These are phyloP conservation scores for Spiromastix sp. DNA, from an alignment of 2,329 filamentous ascomycete species.

Conservation along the genomic window DNA sequence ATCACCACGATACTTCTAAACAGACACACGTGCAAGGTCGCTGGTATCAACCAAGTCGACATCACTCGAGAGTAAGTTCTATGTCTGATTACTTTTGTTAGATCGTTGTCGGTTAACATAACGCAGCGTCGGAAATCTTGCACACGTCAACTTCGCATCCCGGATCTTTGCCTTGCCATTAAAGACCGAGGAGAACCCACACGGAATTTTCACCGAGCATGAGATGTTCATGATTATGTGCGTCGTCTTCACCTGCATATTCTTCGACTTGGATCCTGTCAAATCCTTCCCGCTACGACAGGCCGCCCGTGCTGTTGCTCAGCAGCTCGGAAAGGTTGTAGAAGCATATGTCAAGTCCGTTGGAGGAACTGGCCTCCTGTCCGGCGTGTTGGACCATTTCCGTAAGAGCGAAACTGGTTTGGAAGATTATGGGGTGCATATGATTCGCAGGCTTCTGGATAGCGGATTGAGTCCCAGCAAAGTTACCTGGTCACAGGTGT, in stretches of 20 bases:
- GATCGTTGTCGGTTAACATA: background rate
- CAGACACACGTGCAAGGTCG: conserved; percentile 52
- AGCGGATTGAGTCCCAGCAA: conserved; percentile 53
- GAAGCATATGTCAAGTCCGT: conserved; percentile 32
- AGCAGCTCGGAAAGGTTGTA: conserved; percentile 29
- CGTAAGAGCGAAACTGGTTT: conserved; percentile 46
- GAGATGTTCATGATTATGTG: conserved; percentile 42
- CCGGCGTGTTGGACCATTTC: conserved; percentile 38
- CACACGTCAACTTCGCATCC: conserved; percentile 17
- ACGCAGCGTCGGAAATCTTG: conserved; percentile 15
- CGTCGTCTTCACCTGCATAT: conserved; percentile 37
- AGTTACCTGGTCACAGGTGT: conserved; percentile 59
- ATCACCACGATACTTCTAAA: conserved; percentile 13
- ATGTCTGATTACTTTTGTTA: background rate
- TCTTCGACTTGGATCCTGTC: conserved; percentile 39
- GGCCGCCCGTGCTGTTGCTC: conserved; percentile 31
- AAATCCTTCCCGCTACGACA: conserved; percentile 39
- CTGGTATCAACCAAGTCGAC: conserved; percentile 27
- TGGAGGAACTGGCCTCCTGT: conserved; percentile 42
- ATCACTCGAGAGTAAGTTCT: conserved; percentile 23
- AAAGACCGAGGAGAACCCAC: conserved; percentile 17
- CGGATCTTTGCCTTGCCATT: conserved; percentile 18
- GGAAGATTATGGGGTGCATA: conserved; percentile 52
- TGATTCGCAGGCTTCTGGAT: conserved; percentile 56
- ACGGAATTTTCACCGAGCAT: conserved; percentile 37